Evolutionary conservation across 257 asterid species (phyloP).

Genomic region (Solanum sparsipilum): DNA sequence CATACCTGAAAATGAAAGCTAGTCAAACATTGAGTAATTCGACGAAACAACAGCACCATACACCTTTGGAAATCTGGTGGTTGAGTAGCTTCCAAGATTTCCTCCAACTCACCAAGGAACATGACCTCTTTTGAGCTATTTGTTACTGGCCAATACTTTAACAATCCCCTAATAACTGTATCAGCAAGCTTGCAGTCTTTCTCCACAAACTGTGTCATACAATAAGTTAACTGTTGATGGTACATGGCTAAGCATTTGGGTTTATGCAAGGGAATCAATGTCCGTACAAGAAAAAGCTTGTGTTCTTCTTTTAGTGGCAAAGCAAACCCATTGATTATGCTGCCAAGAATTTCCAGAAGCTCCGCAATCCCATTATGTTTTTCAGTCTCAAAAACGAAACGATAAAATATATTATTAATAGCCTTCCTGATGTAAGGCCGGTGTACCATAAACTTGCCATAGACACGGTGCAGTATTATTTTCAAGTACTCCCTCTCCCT

Average conservation of each 20-base stretch:
- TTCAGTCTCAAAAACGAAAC: conserved; percentile 65
- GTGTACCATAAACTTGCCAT: conserved; percentile 87
- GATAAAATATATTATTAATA: conserved; percentile 64
- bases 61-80: conserved; percentile 69
- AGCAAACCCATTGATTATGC: conserved; percentile 80
- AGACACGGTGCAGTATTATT: conserved; percentile 69
- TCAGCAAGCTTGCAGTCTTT: conserved; percentile 85
- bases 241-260: conserved; percentile 69
- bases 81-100: conserved; percentile 71
- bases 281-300: conserved; percentile 62
- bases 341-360: conserved; percentile 69
- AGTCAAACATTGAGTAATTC: conserved; percentile 61
- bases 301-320: conserved; percentile 84
- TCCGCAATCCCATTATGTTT: conserved; percentile 75
- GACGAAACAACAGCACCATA: conserved; percentile 70
- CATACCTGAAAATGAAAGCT: conserved; percentile 78
- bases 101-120: conserved; percentile 79
- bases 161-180: conserved; percentile 56
- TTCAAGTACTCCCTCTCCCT: conserved; percentile 77
- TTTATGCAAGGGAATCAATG: conserved; percentile 69
- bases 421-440: conserved; percentile 71
- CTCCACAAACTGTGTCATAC: conserved; percentile 68
- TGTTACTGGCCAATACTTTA: conserved; percentile 77
- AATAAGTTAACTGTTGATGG: conserved; percentile 72
- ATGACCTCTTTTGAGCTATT: conserved; percentile 74